Evolutionary conservation across 1,139 yeast genomes (phyloP).

Genomic region (Saccharomyces hybrid): DNA sequence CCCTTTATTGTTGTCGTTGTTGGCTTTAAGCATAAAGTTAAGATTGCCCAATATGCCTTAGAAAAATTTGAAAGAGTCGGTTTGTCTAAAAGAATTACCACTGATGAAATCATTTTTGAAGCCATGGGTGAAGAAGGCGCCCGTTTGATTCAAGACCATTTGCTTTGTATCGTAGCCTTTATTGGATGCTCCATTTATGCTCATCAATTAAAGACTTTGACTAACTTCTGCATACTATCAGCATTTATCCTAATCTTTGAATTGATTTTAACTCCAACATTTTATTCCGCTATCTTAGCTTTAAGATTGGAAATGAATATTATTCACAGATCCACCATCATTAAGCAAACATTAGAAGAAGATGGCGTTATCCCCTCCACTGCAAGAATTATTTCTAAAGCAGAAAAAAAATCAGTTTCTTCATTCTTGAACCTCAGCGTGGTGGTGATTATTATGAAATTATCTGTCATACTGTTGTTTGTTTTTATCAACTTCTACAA

Average conservation of each 20-base stretch:
- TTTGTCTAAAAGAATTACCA: constrained; percentile 27
- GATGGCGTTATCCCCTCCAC: constrained; percentile 79
- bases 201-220: constrained; percentile 61
- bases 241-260: constrained; percentile 70
- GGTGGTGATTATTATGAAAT: constrained; percentile 53
- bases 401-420: constrained; percentile 31
- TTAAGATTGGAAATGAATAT: constrained; percentile 84
- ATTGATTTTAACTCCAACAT: constrained; percentile 67
- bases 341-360: constrained; percentile 81
- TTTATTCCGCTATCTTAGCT: constrained; percentile 77
- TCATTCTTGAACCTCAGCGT: constrained; percentile 29
- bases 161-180: constrained; percentile 68
- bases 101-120: constrained; percentile 37
- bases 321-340: constrained; percentile 76
- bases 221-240: constrained; percentile 75
- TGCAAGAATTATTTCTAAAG: constrained; percentile 61
- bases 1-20: constrained; percentile 90
- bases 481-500: constrained; percentile 70
- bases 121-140: constrained; percentile 65
- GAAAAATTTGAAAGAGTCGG: constrained; percentile 31
- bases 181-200: constrained; percentile 62
- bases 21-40: constrained; percentile 84
- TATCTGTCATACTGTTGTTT: constrained; percentile 60
- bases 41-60: constrained; percentile 49
- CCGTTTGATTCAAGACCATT: constrained; percentile 70